Conservation (phyloP, 371 early-diverging fungal genomes). For the Mortierella sp. region DNA sequence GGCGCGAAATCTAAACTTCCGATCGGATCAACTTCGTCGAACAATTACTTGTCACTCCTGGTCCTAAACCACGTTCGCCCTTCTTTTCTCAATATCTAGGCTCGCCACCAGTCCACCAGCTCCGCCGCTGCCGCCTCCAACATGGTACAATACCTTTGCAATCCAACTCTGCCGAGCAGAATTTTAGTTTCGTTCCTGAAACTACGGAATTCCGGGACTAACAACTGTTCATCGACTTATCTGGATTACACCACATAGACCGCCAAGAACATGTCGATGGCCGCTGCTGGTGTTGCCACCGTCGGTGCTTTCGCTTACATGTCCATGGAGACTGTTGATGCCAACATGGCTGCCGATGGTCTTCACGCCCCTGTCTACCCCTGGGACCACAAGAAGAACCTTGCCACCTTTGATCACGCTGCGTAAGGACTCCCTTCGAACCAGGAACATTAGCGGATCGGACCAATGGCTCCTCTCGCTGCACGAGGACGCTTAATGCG, state of each 20-base stretch:
- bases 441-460: neutral
- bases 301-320: slow-evolving; percentile 70
- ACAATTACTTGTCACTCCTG: neutral
- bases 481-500: neutral
- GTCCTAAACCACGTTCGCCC: neutral
- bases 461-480: no score
- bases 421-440: slow-evolving; percentile 69
- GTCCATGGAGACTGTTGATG: slow-evolving; percentile 66
- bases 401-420: slow-evolving; percentile 95
- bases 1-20: neutral
- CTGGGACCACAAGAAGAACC: slow-evolving; percentile 87
- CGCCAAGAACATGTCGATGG: slow-evolving; percentile 63
- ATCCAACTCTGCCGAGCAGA: neutral
- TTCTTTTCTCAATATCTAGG: neutral
- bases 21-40: slow-evolving; percentile 14
- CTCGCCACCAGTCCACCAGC: slow-evolving; percentile 43
- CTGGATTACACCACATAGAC: slow-evolving; percentile 18
- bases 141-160: slow-evolving; percentile 23
- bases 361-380: slow-evolving; percentile 92
- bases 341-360: slow-evolving; percentile 90
- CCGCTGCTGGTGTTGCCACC: slow-evolving; percentile 71
- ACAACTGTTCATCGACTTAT: no score
- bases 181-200: neutral
- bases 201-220: neutral
- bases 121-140: slow-evolving; percentile 31